These are phyloP conservation scores for Echria macrotheca DNA, from an alignment of 495 filamentous ascomycete species.

Conservation along the genomic window DNA sequence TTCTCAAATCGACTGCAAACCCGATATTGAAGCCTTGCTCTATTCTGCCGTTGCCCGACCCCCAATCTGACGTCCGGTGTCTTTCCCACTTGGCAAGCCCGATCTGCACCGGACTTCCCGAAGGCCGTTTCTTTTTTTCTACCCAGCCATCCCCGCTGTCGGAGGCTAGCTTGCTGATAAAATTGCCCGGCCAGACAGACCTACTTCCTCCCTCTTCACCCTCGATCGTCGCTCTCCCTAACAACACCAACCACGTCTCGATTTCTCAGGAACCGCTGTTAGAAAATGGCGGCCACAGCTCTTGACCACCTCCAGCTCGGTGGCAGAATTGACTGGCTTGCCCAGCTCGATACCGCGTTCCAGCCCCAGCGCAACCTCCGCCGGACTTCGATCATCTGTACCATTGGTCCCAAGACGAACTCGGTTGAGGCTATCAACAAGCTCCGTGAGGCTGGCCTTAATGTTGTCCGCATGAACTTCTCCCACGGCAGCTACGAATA, in stretches of 20 bases:
- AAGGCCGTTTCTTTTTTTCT: background rate
- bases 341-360: constrained; percentile 68
- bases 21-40: background rate
- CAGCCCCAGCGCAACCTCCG: constrained; percentile 80
- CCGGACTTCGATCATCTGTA: constrained; percentile 96
- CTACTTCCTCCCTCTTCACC: constrained; percentile 4
- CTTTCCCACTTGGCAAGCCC: constrained; percentile 6
- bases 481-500: constrained; percentile 90
- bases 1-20: background rate
- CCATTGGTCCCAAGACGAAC: constrained; percentile 99
- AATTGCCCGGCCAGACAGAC: background rate
- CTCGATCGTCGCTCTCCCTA: constrained; percentile 19
- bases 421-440: constrained; percentile 92
- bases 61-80: background rate
- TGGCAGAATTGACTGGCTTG: constrained; percentile 88
- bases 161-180: constrained; percentile 12
- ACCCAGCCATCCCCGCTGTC: background rate
- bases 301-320: constrained; percentile 74
- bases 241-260: constrained; percentile 15
- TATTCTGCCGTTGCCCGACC: background rate
- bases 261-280: constrained; percentile 16
- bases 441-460: constrained; percentile 82
- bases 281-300: constrained; percentile 57
- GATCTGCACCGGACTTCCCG: constrained; percentile 10
- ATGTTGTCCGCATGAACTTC: constrained; percentile 98